phyloP scores from a whole-genome alignment of 179 eudicot genomes.

The Sideroxylon spinosum region DNA sequence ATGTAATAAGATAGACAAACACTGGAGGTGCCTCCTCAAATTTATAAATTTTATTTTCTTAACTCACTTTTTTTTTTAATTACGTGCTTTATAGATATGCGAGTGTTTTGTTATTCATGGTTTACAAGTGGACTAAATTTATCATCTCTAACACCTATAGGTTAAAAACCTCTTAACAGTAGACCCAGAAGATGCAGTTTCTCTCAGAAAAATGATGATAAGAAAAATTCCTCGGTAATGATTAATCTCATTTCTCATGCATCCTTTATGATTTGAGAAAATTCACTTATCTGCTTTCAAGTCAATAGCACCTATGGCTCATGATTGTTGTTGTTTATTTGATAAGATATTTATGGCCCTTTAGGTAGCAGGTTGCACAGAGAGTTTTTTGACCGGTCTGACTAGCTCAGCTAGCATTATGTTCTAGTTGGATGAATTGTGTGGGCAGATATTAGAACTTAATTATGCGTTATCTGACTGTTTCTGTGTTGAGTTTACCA shows the following conservation, averaged over 20 bases:
- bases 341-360: neutral
- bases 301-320: neutral
- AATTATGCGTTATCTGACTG: too few relatives aligned
- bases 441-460: too few relatives aligned
- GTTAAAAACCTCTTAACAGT: constrained; percentile 81
- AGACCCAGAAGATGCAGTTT: constrained; percentile 71
- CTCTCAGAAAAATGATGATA: constrained; percentile 70
- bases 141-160: constrained; percentile 32
- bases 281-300: neutral
- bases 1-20: neutral
- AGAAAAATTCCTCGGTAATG: constrained; percentile 82
- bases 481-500: too few relatives aligned
- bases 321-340: too few relatives aligned
- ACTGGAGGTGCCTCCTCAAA: neutral
- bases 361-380: neutral
- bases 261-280: neutral
- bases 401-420: too few relatives aligned
- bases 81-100: neutral
- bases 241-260: neutral
- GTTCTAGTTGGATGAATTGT: too few relatives aligned
- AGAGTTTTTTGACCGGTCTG: neutral
- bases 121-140: neutral
- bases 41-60: neutral
- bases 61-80: neutral
- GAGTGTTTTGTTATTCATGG: neutral